phyloP scores from a whole-genome alignment of 495 filamentous ascomycete genomes.

The Talaromyces borbonicus region DNA sequence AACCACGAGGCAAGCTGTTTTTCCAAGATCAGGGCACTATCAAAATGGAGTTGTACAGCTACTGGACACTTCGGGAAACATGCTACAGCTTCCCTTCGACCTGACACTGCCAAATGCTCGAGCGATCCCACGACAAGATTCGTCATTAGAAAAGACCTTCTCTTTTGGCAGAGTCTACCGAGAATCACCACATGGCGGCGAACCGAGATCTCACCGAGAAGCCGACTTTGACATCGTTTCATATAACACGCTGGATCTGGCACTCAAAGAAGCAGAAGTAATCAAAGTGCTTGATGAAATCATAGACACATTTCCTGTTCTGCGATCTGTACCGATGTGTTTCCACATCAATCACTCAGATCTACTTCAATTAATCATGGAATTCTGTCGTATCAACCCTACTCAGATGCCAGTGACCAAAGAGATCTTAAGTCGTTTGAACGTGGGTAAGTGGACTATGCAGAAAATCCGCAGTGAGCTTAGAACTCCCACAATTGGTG shows the following conservation, averaged over 20 bases:
- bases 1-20: constrained; percentile 57
- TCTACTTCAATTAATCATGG: constrained; percentile 73
- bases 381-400: constrained; percentile 69
- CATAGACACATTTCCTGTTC: constrained; percentile 67
- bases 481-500: constrained; percentile 63
- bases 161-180: constrained; percentile 86
- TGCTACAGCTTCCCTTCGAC: constrained; percentile 87
- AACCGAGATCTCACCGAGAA: constrained; percentile 75
- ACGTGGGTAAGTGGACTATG: constrained; percentile 75
- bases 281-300: constrained; percentile 94
- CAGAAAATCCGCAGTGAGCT: constrained; percentile 78
- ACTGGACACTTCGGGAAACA: constrained; percentile 70
- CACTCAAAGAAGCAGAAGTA: constrained; percentile 86
- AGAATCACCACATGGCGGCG: constrained; percentile 62
- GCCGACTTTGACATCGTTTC: constrained; percentile 94
- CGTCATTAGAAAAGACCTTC: constrained; percentile 65
- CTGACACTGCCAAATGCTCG: constrained; percentile 84
- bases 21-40: constrained; percentile 76
- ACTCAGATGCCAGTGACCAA: constrained; percentile 61
- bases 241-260: constrained; percentile 66
- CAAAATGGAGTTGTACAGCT: constrained; percentile 61
- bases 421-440: constrained; percentile 79
- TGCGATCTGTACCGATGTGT: constrained; percentile 64
- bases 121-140: constrained; percentile 62
- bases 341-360: constrained; percentile 89